phyloP scores from a whole-genome alignment of 257 asterid species.

The Prunella vulgaris region DNA sequence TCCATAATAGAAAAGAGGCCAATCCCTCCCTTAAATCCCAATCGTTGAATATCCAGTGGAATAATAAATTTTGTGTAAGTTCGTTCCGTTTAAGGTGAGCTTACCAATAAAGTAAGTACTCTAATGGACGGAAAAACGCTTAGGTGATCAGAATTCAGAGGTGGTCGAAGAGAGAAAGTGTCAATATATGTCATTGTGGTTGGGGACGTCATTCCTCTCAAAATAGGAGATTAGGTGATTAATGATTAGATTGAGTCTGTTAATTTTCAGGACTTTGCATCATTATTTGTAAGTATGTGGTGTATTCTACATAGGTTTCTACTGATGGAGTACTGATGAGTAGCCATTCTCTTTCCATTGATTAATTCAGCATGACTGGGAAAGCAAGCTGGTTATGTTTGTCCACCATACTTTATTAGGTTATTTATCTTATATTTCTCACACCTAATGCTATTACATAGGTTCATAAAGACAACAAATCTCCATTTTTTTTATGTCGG shows the following conservation, averaged over 20 bases:
- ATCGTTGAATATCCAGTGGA: no score
- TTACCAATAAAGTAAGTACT: not conserved
- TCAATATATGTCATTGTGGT: slow-evolving; percentile 92
- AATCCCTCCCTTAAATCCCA: no score
- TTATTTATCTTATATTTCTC: slow-evolving; percentile 25
- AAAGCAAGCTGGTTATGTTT: slow-evolving; percentile 77
- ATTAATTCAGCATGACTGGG: slow-evolving; percentile 99
- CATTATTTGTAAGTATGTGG: slow-evolving; percentile 15
- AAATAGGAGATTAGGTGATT: slow-evolving; percentile 89
- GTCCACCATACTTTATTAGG: slow-evolving; percentile 15
- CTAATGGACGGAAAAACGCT: slow-evolving; percentile 13
- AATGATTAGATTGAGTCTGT: slow-evolving; percentile 10
- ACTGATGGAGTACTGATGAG: slow-evolving; percentile 79
- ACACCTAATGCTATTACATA: slow-evolving; percentile 22
- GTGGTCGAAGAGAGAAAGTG: slow-evolving; percentile 78
- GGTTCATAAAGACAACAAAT: slow-evolving; percentile 73
- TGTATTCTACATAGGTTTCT: slow-evolving; percentile 56
- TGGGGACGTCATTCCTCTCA: slow-evolving; percentile 86
- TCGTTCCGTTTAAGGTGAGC: not conserved
- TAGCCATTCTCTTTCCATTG: slow-evolving; percentile 91
- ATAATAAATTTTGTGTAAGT: not conserved
- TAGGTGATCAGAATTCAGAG: slow-evolving; percentile 90
- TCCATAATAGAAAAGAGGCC: no score
- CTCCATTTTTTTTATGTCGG: slow-evolving; percentile 96
- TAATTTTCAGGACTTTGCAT: slow-evolving; percentile 3